Evolutionary conservation across 306 rosid genomes (phyloP).

Genomic region (Neltuma alba): DNA sequence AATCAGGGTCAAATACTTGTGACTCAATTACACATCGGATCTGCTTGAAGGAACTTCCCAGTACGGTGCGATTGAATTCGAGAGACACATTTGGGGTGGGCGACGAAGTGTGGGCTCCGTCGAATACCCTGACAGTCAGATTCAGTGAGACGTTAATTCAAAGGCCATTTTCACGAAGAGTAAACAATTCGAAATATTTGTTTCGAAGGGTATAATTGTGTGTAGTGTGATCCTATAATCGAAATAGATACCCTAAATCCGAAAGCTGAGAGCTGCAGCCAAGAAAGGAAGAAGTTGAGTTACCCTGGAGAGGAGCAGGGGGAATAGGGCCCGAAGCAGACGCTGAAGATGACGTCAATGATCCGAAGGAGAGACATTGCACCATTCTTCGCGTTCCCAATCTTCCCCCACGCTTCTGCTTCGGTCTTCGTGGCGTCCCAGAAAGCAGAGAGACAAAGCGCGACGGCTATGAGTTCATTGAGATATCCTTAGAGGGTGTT

Average conservation of each 20-base stretch:
- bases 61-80: background rate
- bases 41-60: background rate
- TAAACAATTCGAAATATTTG: background rate
- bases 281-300: background rate
- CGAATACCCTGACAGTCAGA: background rate
- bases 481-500: too few relatives aligned
- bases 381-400: background rate
- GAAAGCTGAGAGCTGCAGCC: background rate
- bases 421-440: background rate
- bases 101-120: background rate
- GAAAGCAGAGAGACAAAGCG: background rate
- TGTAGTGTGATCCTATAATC: background rate
- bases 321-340: background rate
- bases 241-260: background rate
- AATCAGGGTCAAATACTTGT: background rate
- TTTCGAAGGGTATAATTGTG: background rate
- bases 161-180: background rate
- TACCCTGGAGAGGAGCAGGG: background rate
- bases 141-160: background rate
- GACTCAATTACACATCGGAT: background rate
- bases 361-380: background rate
- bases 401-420: background rate
- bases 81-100: background rate
- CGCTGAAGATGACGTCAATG: conserved; percentile 10
- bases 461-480: background rate